A percentile compares a stretch with the other conserved stretches of the same genome.
phyloP scores from a whole-genome alignment of 2,329 filamentous ascomycete genomes.

The Stagonosporopsis tanaceti region DNA sequence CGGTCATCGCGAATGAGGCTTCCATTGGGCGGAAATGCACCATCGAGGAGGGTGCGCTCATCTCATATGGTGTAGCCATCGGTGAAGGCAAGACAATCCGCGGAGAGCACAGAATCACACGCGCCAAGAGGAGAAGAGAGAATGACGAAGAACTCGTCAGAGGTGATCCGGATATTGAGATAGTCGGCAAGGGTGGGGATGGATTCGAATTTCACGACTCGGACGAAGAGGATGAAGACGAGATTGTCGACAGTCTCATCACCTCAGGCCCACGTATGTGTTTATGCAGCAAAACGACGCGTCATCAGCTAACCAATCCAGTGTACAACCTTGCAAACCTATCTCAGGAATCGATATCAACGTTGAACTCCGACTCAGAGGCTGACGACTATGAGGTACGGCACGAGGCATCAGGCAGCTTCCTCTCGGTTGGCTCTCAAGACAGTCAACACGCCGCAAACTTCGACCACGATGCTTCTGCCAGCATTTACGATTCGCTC shows the following conservation, averaged over 20 bases:
- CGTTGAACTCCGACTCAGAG: constrained; percentile 63
- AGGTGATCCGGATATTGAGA: constrained; percentile 55
- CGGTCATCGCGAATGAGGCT: constrained; percentile 78
- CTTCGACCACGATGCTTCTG: constrained; percentile 88
- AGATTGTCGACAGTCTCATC: constrained; percentile 53
- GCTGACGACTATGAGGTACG: constrained; percentile 54
- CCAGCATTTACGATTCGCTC: constrained; percentile 85
- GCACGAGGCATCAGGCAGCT: constrained; percentile 69
- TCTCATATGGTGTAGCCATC: constrained; percentile 81
- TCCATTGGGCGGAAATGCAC: constrained; percentile 74
- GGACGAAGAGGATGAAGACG: constrained; percentile 70
- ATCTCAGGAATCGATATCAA: constrained; percentile 68
- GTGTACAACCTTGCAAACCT: constrained; percentile 62
- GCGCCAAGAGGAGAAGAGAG: constrained; percentile 56
- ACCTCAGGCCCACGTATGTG: constrained; percentile 46
- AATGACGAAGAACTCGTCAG: constrained; percentile 49
- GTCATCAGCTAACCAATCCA: constrained; percentile 29
- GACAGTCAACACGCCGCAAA: constrained; percentile 62
- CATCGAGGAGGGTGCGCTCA: constrained; percentile 75
- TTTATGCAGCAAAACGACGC: background rate
- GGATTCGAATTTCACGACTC: constrained; percentile 67
- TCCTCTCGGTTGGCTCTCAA: constrained; percentile 75
- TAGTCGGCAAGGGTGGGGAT: constrained; percentile 67
- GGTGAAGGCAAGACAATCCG: constrained; percentile 64
- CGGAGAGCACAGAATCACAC: constrained; percentile 56